A percentile compares a stretch with the other conserved stretches of the same genome.
Evolutionary conservation across 768 basidiomycete species (phyloP).

Genomic region (Gyrodon lividus): DNA sequence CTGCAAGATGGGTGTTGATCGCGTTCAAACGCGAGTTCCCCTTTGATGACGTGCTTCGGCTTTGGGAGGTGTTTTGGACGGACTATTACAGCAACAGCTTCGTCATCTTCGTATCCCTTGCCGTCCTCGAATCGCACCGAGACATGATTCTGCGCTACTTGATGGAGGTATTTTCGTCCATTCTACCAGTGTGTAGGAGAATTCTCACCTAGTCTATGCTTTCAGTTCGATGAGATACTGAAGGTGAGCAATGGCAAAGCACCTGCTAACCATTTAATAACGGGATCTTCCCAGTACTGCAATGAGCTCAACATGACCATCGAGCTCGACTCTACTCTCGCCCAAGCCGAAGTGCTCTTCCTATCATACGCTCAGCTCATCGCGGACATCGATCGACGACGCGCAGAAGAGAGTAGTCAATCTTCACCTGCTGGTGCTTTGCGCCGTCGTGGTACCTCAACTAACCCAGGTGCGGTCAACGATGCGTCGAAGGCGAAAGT

Average conservation of each 20-base stretch:
- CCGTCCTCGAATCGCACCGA: constrained; percentile 91
- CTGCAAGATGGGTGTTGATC: constrained; percentile 80
- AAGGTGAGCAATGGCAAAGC: constrained; percentile 19
- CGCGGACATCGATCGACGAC: constrained; percentile 83
- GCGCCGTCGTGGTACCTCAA: constrained; percentile 33
- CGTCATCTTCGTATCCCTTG: constrained; percentile 91
- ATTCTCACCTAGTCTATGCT: constrained; percentile 3
- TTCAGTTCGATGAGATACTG: constrained; percentile 59
- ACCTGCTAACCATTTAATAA: constrained; percentile 2
- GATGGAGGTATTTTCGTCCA: constrained; percentile 66
- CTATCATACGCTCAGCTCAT: constrained; percentile 87
- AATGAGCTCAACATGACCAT: constrained; percentile 96
- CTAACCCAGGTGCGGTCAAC: not conserved
- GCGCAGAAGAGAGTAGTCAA: constrained; percentile 49
- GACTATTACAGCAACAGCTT: constrained; percentile 87
- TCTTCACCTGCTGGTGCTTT: constrained; percentile 24
- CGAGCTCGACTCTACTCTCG: constrained; percentile 91
- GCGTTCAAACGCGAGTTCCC: constrained; percentile 96
- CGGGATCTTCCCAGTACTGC: constrained; percentile 58
- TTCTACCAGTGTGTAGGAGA: not conserved
- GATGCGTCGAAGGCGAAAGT: constrained; percentile 26
- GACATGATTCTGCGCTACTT: constrained; percentile 95
- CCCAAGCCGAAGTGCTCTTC: constrained; percentile 96
- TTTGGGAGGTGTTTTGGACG: constrained; percentile 96
- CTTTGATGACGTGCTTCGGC: constrained; percentile 82